phyloP scores from a whole-genome alignment of 2,329 filamentous ascomycete species.

The Diaporthe eres region DNA sequence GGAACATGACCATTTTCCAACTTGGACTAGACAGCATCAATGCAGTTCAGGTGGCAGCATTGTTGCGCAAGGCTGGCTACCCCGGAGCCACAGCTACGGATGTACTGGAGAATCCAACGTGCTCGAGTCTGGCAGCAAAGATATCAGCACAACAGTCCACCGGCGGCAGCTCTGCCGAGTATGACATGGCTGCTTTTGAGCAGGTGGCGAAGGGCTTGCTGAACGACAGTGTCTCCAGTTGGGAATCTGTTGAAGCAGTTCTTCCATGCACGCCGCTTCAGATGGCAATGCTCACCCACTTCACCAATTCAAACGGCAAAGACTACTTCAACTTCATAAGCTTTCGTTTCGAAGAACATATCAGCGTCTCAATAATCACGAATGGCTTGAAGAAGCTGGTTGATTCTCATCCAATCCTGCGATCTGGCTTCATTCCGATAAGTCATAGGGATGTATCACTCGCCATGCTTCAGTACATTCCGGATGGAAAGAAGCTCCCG shows the following conservation, averaged over 20 bases:
- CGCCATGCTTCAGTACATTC: slow-evolving; percentile 78
- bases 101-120: slow-evolving; percentile 76
- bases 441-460: slow-evolving; percentile 74
- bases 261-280: slow-evolving; percentile 87
- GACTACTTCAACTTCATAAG: slow-evolving; percentile 83
- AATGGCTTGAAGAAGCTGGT: slow-evolving; percentile 72
- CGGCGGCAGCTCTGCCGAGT: slow-evolving; percentile 40
- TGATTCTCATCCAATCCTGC: slow-evolving; percentile 76
- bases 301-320: slow-evolving; percentile 73
- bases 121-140: slow-evolving; percentile 53
- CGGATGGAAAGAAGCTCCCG: slow-evolving; percentile 40
- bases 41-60: slow-evolving; percentile 81
- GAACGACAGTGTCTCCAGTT: slow-evolving; percentile 38
- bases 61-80: slow-evolving; percentile 72
- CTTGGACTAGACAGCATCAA: slow-evolving; percentile 95
- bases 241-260: slow-evolving; percentile 65
- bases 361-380: slow-evolving; percentile 55
- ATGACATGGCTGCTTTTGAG: slow-evolving; percentile 59
- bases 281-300: slow-evolving; percentile 83
- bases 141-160: not conserved
- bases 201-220: slow-evolving; percentile 50
- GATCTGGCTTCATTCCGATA: slow-evolving; percentile 79
- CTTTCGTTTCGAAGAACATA: slow-evolving; percentile 60
- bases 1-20: slow-evolving; percentile 82
- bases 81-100: slow-evolving; percentile 74